Evolutionary conservation across 768 basidiomycete species (phyloP).

Genomic region (Xerocomellus chrysenteron): DNA sequence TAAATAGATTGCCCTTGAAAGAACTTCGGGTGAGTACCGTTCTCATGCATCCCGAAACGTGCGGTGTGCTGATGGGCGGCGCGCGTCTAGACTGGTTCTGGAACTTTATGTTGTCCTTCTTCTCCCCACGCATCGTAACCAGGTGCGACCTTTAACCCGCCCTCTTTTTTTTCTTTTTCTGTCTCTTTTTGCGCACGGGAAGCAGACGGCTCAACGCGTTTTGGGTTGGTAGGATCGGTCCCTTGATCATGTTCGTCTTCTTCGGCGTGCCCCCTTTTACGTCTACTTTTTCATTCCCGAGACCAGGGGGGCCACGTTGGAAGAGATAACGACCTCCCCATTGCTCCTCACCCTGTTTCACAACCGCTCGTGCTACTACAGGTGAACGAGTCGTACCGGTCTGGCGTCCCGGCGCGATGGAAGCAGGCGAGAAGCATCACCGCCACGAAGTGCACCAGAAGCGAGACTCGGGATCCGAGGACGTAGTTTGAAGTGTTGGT

Average conservation of each 20-base stretch:
- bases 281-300: conserved; percentile 80
- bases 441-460: conserved; percentile 27
- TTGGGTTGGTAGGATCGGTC: conserved; percentile 51
- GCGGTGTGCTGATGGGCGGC: conserved; percentile 5
- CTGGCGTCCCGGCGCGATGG: conserved; percentile 57
- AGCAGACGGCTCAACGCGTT: not conserved
- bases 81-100: conserved; percentile 54
- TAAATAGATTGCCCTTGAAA: conserved; percentile 76
- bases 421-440: conserved; percentile 42
- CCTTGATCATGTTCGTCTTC: conserved; percentile 74
- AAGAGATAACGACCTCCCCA: conserved; percentile 40
- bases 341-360: not conserved
- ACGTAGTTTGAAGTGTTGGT: not conserved
- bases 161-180: not conserved
- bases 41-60: not conserved
- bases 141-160: conserved; percentile 34
- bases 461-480: conserved; percentile 21
- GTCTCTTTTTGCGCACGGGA: too few species aligned
- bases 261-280: conserved; percentile 73
- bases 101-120: conserved; percentile 76
- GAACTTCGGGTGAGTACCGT: conserved; percentile 43
- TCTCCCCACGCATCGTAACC: conserved; percentile 64
- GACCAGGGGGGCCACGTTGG: conserved; percentile 73
- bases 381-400: conserved; percentile 75
- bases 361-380: conserved; percentile 15